phyloP scores from a whole-genome alignment of 2,329 filamentous ascomycete species.

The Aspergillus ochraceoroseus region DNA sequence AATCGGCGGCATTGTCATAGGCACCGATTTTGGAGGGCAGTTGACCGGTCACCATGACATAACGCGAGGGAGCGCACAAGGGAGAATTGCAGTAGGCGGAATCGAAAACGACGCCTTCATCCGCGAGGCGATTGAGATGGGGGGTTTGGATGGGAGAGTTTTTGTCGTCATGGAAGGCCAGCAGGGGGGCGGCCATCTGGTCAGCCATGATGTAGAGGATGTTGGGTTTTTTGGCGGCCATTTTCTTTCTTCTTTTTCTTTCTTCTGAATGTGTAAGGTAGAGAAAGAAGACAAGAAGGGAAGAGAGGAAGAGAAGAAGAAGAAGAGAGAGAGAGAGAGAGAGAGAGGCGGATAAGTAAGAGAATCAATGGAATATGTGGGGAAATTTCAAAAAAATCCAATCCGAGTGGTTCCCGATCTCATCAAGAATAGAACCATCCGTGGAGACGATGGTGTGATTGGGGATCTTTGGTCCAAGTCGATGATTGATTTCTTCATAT shows the following conservation, averaged over 20 bases:
- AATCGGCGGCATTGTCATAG: slow-evolving; percentile 84
- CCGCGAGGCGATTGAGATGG: slow-evolving; percentile 76
- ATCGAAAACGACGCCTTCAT: slow-evolving; percentile 80
- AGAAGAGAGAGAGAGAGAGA: slow-evolving; percentile 1
- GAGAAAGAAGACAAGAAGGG: background rate
- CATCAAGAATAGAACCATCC: slow-evolving; percentile 24
- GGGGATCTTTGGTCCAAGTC: too few relatives aligned
- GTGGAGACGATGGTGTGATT: slow-evolving; percentile 25
- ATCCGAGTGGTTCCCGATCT: slow-evolving; percentile 22
- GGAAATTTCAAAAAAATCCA: slow-evolving; percentile 10
- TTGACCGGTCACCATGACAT: slow-evolving; percentile 90
- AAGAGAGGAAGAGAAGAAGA: slow-evolving; percentile 1
- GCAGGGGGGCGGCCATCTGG: slow-evolving; percentile 81
- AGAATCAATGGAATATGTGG: slow-evolving; percentile 9
- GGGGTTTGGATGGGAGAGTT: slow-evolving; percentile 88
- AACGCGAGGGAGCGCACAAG: slow-evolving; percentile 84
- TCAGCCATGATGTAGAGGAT: slow-evolving; percentile 96
- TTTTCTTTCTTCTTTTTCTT: slow-evolving; percentile 15
- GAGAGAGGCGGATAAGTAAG: slow-evolving; percentile 16
- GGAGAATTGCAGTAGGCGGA: slow-evolving; percentile 93
- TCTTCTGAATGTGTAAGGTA: background rate
- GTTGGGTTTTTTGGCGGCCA: slow-evolving; percentile 57
- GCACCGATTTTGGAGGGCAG: slow-evolving; percentile 87
- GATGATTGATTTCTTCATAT: too few relatives aligned
- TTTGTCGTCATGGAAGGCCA: slow-evolving; percentile 89